Percentiles rank a stretch among this genome's conserved stretches.
These are phyloP conservation scores for Leptomonas seymouri DNA, from an alignment of 208 protist genomes.

Conservation along the genomic window DNA sequence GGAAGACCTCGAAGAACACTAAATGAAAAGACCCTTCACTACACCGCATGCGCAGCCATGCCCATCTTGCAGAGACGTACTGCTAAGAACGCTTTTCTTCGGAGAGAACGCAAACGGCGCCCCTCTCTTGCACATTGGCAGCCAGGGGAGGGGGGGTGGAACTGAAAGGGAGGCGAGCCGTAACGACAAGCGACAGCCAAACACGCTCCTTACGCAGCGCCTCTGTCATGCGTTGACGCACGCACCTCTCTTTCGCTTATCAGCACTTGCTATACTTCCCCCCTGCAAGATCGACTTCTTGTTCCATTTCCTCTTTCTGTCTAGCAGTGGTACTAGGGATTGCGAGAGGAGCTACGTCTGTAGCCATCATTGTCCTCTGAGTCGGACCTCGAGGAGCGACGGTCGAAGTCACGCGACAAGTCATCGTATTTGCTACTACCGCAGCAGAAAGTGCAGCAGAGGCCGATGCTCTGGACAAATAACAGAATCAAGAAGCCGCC, in stretches of 20 bases:
- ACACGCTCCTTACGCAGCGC: too few species aligned
- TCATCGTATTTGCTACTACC: conserved; percentile 8
- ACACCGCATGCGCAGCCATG: too few species aligned
- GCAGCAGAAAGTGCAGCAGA: conserved; percentile 14
- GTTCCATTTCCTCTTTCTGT: background rate
- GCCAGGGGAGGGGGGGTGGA: too few species aligned
- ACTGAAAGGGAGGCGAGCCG: too few species aligned
- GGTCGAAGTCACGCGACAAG: conserved; percentile 5
- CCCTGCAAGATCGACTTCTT: background rate
- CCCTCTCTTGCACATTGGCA: too few species aligned
- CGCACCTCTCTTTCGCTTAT: background rate
- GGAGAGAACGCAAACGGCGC: too few species aligned
- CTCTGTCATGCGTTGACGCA: too few species aligned
- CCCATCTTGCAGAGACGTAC: too few species aligned
- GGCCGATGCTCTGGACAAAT: conserved; percentile 3
- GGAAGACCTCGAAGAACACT: too few species aligned
- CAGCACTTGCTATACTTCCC: background rate
- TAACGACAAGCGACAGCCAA: too few species aligned
- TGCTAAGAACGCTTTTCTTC: too few species aligned
- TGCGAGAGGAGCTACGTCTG: conserved; percentile 1
- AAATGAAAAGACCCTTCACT: too few species aligned
- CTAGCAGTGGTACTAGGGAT: conserved; percentile 1
- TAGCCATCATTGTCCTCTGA: background rate
- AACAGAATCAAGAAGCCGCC: conserved; percentile 36
- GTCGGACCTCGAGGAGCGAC: conserved; percentile 6